These are phyloP conservation scores for Geranomyces michiganensis DNA, from an alignment of 192 early-diverging fungal genomes.

Conservation along the genomic window DNA sequence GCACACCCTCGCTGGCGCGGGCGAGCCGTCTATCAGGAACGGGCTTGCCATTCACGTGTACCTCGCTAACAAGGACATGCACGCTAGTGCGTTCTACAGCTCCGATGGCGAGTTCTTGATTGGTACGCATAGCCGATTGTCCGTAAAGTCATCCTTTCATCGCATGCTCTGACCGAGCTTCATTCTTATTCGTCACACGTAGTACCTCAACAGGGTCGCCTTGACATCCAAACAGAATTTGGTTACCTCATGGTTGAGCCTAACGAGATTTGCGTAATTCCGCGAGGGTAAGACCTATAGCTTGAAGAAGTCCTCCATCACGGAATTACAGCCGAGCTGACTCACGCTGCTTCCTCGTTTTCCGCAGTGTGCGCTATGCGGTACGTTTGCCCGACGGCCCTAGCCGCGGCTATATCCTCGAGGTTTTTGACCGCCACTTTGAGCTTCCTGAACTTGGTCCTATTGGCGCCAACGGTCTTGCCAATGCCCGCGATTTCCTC, in stretches of 20 bases:
- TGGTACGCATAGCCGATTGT: slow-evolving; percentile 21
- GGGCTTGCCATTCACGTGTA: slow-evolving; percentile 90
- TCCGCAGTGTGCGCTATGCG: slow-evolving; percentile 68
- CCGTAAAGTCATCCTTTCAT: too few relatives aligned
- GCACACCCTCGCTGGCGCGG: slow-evolving; percentile 79
- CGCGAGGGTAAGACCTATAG: slow-evolving; percentile 64
- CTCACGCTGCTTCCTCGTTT: slow-evolving; percentile 30
- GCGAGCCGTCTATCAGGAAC: slow-evolving; percentile 72
- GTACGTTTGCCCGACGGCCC: slow-evolving; percentile 80
- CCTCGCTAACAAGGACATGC: slow-evolving; percentile 76
- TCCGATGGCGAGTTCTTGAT: slow-evolving; percentile 92
- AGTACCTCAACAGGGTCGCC: slow-evolving; percentile 86
- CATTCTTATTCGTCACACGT: slow-evolving; percentile 35
- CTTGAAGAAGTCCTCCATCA: too few relatives aligned
- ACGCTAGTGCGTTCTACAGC: slow-evolving; percentile 76
- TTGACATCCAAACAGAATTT: slow-evolving; percentile 90
- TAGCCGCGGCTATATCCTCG: slow-evolving; percentile 87
- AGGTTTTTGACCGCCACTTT: slow-evolving; percentile 88
- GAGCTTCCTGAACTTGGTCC: slow-evolving; percentile 95
- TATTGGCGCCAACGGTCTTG: slow-evolving; percentile 94
- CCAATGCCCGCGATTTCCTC: slow-evolving; percentile 92
- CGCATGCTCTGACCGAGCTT: background rate
- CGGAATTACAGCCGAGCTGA: too few relatives aligned
- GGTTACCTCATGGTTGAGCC: slow-evolving; percentile 80
- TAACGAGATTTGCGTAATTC: slow-evolving; percentile 93